These are phyloP conservation scores for Quercus variabilis DNA, from an alignment of 306 rosid species.

Conservation along the genomic window DNA sequence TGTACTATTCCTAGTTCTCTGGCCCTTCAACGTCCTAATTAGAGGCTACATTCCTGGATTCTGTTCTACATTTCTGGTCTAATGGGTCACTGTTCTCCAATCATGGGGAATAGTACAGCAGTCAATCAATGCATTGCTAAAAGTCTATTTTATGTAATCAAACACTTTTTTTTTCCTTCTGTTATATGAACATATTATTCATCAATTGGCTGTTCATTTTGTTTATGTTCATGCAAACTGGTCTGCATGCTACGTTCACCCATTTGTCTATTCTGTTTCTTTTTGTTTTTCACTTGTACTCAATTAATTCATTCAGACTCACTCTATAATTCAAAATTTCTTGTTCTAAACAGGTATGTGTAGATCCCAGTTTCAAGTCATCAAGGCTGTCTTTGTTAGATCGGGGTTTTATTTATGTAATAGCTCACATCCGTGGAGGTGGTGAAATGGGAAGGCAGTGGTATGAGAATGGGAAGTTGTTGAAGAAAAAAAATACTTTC, in stretches of 20 bases:
- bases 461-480: slow-evolving; percentile 90
- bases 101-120: not conserved
- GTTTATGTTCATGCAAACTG: slow-evolving; percentile 7
- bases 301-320: not conserved
- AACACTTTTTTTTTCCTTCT: not conserved
- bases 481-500: slow-evolving; percentile 86
- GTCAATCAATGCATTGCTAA: not conserved
- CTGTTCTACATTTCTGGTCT: not conserved
- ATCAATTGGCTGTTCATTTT: slow-evolving; percentile 13
- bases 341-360: slow-evolving; percentile 46
- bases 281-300: slow-evolving; percentile 1
- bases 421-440: slow-evolving; percentile 95
- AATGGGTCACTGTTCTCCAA: not conserved
- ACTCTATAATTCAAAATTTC: slow-evolving; percentile 18
- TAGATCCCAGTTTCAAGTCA: slow-evolving; percentile 76
- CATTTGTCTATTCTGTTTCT: slow-evolving; percentile 12
- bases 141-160: not conserved
- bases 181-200: not conserved
- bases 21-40: not conserved
- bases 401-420: slow-evolving; percentile 80
- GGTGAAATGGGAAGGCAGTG: slow-evolving; percentile 99
- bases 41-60: not conserved
- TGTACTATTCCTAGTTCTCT: not conserved
- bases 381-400: slow-evolving; percentile 85
- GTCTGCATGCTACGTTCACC: slow-evolving; percentile 9